Percentiles rank a stretch among this genome's conserved stretches.
phyloP scores from a whole-genome alignment of 2,329 filamentous ascomycete genomes.

The Davidsoniella eucalypti region DNA sequence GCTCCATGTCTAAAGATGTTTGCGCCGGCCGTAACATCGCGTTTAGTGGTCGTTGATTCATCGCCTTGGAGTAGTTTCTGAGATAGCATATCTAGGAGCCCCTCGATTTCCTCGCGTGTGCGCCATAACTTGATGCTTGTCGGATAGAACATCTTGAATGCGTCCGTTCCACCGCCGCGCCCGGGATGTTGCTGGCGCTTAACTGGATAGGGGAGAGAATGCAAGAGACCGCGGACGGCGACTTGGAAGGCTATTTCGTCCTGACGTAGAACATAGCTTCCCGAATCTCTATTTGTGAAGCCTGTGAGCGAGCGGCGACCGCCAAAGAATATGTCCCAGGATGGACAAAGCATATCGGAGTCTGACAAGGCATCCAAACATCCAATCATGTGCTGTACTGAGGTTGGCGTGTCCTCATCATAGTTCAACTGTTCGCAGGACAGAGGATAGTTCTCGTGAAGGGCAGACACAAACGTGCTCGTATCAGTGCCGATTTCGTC shows the following conservation, averaged over 20 bases:
- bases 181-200: constrained; percentile 31
- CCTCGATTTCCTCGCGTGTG: constrained; percentile 65
- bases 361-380: constrained; percentile 80
- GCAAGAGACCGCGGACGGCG: constrained; percentile 71
- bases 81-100: constrained; percentile 53
- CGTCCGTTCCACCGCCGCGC: constrained; percentile 27
- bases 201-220: constrained; percentile 72
- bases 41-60: constrained; percentile 19
- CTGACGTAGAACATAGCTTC: constrained; percentile 64
- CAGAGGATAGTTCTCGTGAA: constrained; percentile 85
- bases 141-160: constrained; percentile 86
- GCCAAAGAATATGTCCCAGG: constrained; percentile 51
- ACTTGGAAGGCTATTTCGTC: constrained; percentile 91
- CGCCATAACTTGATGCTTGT: constrained; percentile 71
- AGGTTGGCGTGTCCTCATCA: constrained; percentile 31
- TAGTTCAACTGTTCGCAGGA: constrained; percentile 49
- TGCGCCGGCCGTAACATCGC: constrained; percentile 29
- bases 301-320: constrained; percentile 27
- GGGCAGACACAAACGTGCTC: constrained; percentile 70
- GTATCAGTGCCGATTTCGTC: constrained; percentile 89
- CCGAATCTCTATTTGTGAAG: constrained; percentile 34
- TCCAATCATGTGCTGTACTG: constrained; percentile 59
- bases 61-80: constrained; percentile 42
- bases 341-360: constrained; percentile 67
- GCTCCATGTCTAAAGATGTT: constrained; percentile 32